Conservation (phyloP, 164 flowering plant genomes). For the Vitis cinerea region DNA sequence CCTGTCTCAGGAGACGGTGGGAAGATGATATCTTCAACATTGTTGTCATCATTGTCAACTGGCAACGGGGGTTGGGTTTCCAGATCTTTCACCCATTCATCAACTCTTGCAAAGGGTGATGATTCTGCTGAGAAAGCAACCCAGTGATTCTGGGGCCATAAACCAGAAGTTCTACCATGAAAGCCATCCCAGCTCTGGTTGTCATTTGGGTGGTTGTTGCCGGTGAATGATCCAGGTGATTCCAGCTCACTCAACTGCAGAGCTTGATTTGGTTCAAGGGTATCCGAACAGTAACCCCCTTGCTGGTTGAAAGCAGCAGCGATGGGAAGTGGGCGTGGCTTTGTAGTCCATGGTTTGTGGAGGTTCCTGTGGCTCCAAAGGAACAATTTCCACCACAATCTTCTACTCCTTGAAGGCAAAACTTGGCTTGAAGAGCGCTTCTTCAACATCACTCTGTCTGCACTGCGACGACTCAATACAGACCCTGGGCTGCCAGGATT, state of each 20-base stretch:
- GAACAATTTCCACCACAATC: constrained; percentile 91
- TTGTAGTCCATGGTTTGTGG: constrained; percentile 28
- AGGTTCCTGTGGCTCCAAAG: constrained; percentile 91
- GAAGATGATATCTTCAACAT: constrained; percentile 28
- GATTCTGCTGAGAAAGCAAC: constrained; percentile 74
- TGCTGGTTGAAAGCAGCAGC: constrained; percentile 38
- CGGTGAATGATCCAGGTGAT: constrained; percentile 46
- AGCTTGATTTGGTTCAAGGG: constrained; percentile 51
- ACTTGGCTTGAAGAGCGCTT: constrained; percentile 87
- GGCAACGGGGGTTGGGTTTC: constrained; percentile 24
- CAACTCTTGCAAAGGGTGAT: constrained; percentile 57
- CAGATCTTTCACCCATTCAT: constrained; percentile 81
- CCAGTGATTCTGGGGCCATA: constrained; percentile 87
- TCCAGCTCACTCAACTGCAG: constrained; percentile 24
- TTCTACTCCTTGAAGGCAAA: constrained; percentile 80
- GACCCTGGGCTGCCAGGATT: constrained; percentile 57
- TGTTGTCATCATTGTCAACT: constrained; percentile 23
- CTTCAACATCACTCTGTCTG: constrained; percentile 87
- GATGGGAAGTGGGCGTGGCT: constrained; percentile 16
- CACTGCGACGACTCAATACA: constrained; percentile 53
- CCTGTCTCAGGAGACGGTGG: constrained; percentile 56
- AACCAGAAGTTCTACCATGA: constrained; percentile 38
- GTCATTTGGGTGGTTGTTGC: constrained; percentile 7
- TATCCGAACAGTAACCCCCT: constrained; percentile 86
- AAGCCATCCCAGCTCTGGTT: constrained; percentile 34